Conservation (phyloP, 73 alveolate species). For the Durusdinium trenchii region DNA sequence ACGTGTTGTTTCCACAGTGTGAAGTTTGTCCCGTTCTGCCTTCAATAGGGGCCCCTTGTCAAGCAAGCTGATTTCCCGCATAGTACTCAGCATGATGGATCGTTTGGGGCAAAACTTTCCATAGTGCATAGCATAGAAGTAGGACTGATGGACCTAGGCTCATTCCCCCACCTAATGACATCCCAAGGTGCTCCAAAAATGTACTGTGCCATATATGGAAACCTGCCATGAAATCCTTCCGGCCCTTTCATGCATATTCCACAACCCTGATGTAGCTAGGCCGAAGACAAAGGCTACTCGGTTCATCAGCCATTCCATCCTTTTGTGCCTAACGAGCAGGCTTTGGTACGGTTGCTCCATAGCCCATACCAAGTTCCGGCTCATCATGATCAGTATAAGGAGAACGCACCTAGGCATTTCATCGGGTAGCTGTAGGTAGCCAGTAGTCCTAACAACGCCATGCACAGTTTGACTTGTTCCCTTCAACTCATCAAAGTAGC, state of each 20-base stretch:
- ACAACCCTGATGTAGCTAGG: not conserved
- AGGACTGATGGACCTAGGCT: not conserved
- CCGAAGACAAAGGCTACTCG: not conserved
- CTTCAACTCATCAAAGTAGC: not conserved
- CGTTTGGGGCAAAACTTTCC: not conserved
- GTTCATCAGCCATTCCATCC: slow-evolving; percentile 13
- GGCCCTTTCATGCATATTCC: not conserved
- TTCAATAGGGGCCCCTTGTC: not conserved
- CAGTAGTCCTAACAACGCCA: not conserved
- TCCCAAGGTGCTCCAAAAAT: not conserved
- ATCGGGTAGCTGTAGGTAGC: not conserved
- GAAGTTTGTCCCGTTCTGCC: not conserved
- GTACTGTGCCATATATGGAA: not conserved
- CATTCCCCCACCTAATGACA: not conserved
- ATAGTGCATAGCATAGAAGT: not conserved
- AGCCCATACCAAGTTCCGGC: not conserved
- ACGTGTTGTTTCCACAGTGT: not conserved
- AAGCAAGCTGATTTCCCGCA: not conserved
- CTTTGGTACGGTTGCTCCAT: not conserved
- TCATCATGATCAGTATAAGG: not conserved
- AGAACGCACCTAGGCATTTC: not conserved
- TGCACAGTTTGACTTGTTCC: too few relatives aligned
- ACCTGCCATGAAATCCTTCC: not conserved
- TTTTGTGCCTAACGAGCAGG: not conserved
- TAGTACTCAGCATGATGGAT: not conserved